A percentile compares a stretch with the other conserved stretches of the same genome.
Conservation (phyloP, 441 rosid species). For the Aleurites moluccanus region DNA sequence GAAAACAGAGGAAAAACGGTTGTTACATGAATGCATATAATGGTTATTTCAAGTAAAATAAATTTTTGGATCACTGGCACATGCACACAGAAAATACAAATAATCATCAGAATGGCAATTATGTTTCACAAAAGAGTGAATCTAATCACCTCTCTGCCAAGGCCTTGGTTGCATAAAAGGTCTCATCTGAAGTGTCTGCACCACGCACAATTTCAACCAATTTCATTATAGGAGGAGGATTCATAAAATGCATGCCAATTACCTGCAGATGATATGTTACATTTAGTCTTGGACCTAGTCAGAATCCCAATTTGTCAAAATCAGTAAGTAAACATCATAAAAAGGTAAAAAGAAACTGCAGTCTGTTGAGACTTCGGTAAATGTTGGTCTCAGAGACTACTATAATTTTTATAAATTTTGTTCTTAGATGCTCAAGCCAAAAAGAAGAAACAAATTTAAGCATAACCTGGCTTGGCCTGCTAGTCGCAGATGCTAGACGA, state of each 20-base stretch:
- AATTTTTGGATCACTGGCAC: not conserved
- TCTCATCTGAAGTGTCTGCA: constrained; percentile 73
- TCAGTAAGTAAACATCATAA: not conserved
- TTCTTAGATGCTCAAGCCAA: not conserved
- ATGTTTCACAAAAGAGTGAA: not conserved
- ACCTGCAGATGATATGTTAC: constrained; percentile 41
- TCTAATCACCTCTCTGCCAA: constrained; percentile 71
- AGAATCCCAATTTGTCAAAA: constrained; percentile 7
- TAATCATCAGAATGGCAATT: not conserved
- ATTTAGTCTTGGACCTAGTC: constrained; percentile 4
- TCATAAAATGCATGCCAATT: constrained; percentile 94
- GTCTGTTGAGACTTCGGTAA: not conserved
- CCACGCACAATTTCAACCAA: constrained; percentile 82
- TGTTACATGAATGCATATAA: not conserved
- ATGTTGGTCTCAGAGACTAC: not conserved
- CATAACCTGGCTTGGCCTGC: constrained; percentile 66
- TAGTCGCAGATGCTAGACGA: constrained; percentile 71
- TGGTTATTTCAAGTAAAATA: not conserved
- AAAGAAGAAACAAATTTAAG: constrained; percentile 14
- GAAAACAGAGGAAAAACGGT: too few relatives aligned
- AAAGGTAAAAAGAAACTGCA: not conserved
- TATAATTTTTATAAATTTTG: not conserved
- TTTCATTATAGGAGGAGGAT: constrained; percentile 93
- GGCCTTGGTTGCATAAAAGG: constrained; percentile 52
- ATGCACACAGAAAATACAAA: not conserved